Base-by-base conservation (phyloP, 2,329 filamentous ascomycete species). In the Xylaria sp. region DNA sequence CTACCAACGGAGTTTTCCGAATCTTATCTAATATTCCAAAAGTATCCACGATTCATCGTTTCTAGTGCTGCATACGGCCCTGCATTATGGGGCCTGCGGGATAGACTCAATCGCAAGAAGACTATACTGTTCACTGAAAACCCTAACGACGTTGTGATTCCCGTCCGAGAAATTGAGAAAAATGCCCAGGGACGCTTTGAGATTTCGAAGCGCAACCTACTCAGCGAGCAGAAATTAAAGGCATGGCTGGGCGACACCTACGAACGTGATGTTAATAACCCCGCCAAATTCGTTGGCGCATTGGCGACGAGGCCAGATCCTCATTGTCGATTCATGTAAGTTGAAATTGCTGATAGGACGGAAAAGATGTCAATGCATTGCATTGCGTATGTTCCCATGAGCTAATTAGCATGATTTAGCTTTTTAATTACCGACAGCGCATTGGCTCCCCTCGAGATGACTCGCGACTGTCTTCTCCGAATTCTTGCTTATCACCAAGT, bases 401-500 rank as follows among this genome's bases (percentile, higher is more conserved):
- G 55, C 21, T 65, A 37, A 48, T 12, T 4, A 27, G n/a, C n/a
- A 13, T 13, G 1, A 37, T 21, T 40, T 55, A 78, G 76, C 13
- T 77, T 75, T 59, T 61, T 78, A 2, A 62, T 70, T 6, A 71
- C 71, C 2, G 65, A 63, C 37, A 68, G 73, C 61, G 71, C 72
- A 2, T 65, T 73, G 58, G 65, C 69, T n/a, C 64, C 44, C 1
- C 69, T 77, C 0, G 69, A 61, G 29, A 71, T 78, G 27, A 77
- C 71, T 2, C 71, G 68, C 0, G 37, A 68, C 21, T 76, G 77
- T 73, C 68, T 78, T 37, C 29, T 64, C 16, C 64, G 71, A 35
- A 73, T 79, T 8, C 54, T 79, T 2, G 75, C 50, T 3, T 78
- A 75, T 60, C 74, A 77, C 59, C 79, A 80, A 73, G 75, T 79